These are phyloP conservation scores for Fusarium sp. DNA, from an alignment of 2,329 filamentous ascomycete genomes.

Conservation along the genomic window DNA sequence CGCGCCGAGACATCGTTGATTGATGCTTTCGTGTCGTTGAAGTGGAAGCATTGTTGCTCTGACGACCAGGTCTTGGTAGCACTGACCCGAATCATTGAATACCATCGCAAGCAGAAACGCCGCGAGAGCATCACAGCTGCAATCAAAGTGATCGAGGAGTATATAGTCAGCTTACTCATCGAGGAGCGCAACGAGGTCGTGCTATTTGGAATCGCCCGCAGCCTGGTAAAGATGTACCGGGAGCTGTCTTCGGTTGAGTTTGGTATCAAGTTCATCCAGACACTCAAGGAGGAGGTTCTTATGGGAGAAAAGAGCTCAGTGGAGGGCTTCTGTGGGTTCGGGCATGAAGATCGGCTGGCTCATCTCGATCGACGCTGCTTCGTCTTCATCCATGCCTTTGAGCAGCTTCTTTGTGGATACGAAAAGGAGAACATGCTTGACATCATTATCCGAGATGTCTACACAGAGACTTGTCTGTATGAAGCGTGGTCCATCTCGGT, in stretches of 20 bases:
- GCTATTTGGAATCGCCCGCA: slow-evolving; percentile 19
- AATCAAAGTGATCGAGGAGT: slow-evolving; percentile 28
- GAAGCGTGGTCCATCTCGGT: slow-evolving; percentile 25
- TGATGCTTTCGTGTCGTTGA: slow-evolving; percentile 7
- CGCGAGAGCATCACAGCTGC: slow-evolving; percentile 17
- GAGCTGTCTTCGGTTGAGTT: slow-evolving; percentile 24
- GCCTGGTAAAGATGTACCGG: slow-evolving; percentile 21
- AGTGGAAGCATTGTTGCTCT: slow-evolving; percentile 9
- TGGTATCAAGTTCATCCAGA: slow-evolving; percentile 27
- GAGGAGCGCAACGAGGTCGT: slow-evolving; percentile 18
- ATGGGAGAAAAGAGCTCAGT: background rate
- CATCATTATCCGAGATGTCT: slow-evolving; percentile 19
- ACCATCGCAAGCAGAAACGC: slow-evolving; percentile 23
- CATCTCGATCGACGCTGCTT: slow-evolving; percentile 27
- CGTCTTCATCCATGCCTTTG: slow-evolving; percentile 26
- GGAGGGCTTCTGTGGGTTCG: slow-evolving; percentile 9
- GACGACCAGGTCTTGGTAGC: slow-evolving; percentile 23
- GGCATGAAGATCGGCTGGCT: slow-evolving; percentile 6
- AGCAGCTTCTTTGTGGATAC: slow-evolving; percentile 26
- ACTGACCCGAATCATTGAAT: slow-evolving; percentile 22
- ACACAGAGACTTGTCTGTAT: slow-evolving; percentile 18
- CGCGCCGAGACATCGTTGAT: slow-evolving; percentile 18
- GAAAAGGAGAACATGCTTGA: slow-evolving; percentile 26
- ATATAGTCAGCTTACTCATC: slow-evolving; percentile 17
- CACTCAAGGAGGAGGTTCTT: slow-evolving; percentile 18